Base-by-base conservation (phyloP, 139 green algal species). In the Limnomonas spitsbergensis region DNA sequence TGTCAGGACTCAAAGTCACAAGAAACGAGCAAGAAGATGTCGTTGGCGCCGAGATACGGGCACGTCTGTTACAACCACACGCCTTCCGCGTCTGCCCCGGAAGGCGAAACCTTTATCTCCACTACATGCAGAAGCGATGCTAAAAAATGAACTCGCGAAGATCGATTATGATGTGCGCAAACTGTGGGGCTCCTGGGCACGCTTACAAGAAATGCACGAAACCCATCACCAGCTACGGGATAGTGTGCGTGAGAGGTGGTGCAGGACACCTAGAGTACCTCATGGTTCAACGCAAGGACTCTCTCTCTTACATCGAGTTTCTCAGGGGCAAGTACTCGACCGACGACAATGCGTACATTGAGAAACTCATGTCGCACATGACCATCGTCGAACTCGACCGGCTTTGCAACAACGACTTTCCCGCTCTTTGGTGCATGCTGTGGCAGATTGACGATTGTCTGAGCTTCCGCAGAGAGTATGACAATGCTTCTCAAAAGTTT, bases 271-370 rank as follows among this genome's bases (percentile, higher is more conserved):
- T 26, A 26, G 29, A 74, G 54, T 78, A 77, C 53, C 69, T 82
- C 24, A 82, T 82, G 68, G 77, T 82, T 6, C 77, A 78, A 24
- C 77, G 77, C 36, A 77, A 77, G 35, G 68, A 78, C 53, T 82
- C 77, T 42, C 36, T 82, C 1, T 38, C 37, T 40, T 82, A 68
- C 37, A 68, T 78, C 24, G 69, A 78, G 47, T 82, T 77, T 47
- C 68, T 82, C 1, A 67, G 69, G 20, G 77, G 47, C 40, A 82
- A 82, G 36, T 82, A 73, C 20, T 36, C 2, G 2, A 7, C 73
- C 1, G 1, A n/a, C 1, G 75, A 78, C 42, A 6, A 2, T 1
- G 24, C 20, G 2, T 82, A 82, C 69, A 3, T 82, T 2, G 2
- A 53, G 26, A 61, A 73, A 20, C 69, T 82, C 29, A 71, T 78